Evolutionary conservation across 2,329 filamentous ascomycete genomes (phyloP), one percentile per base, ranked within the genome.

Genomic region (Verticillium klebahnii): DNA sequence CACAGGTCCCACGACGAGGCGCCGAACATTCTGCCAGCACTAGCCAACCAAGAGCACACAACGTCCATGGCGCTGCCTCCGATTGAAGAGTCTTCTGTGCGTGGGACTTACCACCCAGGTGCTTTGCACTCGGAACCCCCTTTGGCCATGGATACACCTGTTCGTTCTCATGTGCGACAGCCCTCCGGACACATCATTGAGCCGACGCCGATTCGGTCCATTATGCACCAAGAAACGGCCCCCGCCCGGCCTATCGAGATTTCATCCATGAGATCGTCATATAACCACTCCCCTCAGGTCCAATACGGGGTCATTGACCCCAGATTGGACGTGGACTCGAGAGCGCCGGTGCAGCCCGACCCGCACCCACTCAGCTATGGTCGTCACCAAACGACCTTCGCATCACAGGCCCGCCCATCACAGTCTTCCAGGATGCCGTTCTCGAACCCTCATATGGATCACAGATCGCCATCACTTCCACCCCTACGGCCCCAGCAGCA

Each of bases 211-310:
- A 17, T 25, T 14, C 58, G 40, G 29, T 31, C 40, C 29, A 31
- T 34, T 11, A 32, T 59, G 14, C 58, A 59, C 31, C 58, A 50
- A 15, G 58, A 59, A n/a, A 23, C 31, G 17, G 59, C 61, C 36
- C 64, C 64, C 1, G 64, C 59, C 40, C 64, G 64, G 2, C 61
- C 64, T 8, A 60, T 65, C 15, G 63, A 65, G 39, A 65, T 63
- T 50, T 60, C 60, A 6, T 57, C 64, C 32, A 62, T 65, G 55
- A 58, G 64, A 23, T 23, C 40, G 11, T 31, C 54, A 8, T 56
- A 56, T 34, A 14, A 31, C 23, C 25, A 34, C 7, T 32, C 54
- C 15, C 54, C 54, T 14, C 25, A 34, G n/a, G 54, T 17, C 3
- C 54, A 56, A 1, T 56, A 56, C 23, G 25, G 25, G 5, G 25